Evolutionary conservation across 768 basidiomycete genomes (phyloP).

Genomic region (Termitomyces bulborhizus): DNA sequence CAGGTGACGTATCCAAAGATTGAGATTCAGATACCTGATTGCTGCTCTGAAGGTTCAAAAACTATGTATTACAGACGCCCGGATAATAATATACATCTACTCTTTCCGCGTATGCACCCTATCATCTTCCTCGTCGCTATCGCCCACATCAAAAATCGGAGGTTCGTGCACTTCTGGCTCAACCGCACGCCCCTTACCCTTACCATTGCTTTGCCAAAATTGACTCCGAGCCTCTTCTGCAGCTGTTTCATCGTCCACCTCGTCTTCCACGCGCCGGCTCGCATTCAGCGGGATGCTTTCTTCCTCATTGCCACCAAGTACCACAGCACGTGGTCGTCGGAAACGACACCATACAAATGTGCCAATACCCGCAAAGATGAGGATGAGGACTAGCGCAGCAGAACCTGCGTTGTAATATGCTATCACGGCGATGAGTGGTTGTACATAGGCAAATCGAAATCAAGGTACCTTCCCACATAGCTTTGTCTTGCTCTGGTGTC

Average conservation of each 20-base stretch:
- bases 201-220: conserved; percentile 36
- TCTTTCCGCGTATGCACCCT: conserved; percentile 13
- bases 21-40: background rate
- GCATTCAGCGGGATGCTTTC: conserved; percentile 67
- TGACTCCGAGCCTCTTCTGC: conserved; percentile 24
- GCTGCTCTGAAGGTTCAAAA: background rate
- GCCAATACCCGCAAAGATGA: conserved; percentile 64
- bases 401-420: conserved; percentile 96
- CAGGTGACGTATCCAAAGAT: background rate
- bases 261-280: conserved; percentile 39
- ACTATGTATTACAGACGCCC: background rate
- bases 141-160: conserved; percentile 54
- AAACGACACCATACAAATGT: conserved; percentile 77
- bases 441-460: background rate
- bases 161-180: conserved; percentile 24
- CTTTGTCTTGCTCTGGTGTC: conserved; percentile 72
- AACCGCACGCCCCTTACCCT: conserved; percentile 43
- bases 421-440: conserved; percentile 19
- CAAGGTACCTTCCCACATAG: conserved; percentile 85
- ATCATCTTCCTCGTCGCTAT: conserved; percentile 46
- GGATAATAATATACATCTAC: conserved; percentile 1
- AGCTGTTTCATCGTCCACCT: conserved; percentile 23
- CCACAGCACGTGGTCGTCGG: conserved; percentile 36
- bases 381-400: conserved; percentile 72
- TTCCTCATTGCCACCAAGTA: conserved; percentile 38